A percentile compares a stretch with the other conserved stretches of the same genome.
Evolutionary conservation across 2,329 filamentous ascomycete genomes (phyloP).

Genomic region (Dactylonectria estremocensis): DNA sequence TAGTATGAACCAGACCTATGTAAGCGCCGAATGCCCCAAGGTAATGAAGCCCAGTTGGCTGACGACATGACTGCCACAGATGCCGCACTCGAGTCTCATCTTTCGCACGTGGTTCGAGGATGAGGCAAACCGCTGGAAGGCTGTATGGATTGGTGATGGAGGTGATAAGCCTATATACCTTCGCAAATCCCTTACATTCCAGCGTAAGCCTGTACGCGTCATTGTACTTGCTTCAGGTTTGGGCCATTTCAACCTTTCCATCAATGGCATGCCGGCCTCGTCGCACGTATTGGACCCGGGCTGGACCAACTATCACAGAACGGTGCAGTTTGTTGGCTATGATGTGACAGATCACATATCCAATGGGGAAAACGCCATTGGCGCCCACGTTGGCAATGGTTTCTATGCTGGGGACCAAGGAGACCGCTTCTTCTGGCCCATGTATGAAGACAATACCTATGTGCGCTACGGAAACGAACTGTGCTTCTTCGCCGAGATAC

Average conservation of each 20-base stretch:
- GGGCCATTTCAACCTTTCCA: conserved; percentile 57
- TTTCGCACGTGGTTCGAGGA: conserved; percentile 60
- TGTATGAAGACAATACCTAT: conserved; percentile 60
- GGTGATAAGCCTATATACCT: conserved; percentile 58
- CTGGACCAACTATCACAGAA: conserved; percentile 58
- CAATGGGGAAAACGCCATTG: conserved; percentile 56
- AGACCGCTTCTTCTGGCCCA: conserved; percentile 60
- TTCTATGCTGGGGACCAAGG: conserved; percentile 62
- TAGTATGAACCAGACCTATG: conserved; percentile 60
- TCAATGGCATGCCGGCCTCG: conserved; percentile 54
- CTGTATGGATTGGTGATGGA: conserved; percentile 58
- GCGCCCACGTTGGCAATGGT: conserved; percentile 59
- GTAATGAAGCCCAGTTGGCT: not conserved
- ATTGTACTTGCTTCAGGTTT: conserved; percentile 57
- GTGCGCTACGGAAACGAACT: conserved; percentile 57
- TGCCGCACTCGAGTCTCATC: conserved; percentile 59
- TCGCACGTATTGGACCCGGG: conserved; percentile 56
- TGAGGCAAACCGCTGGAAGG: conserved; percentile 57
- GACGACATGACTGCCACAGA: conserved; percentile 53
- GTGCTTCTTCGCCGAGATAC: conserved; percentile 58
- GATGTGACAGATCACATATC: conserved; percentile 56
- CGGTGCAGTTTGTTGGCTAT: conserved; percentile 60
- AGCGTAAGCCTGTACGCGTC: conserved; percentile 50
- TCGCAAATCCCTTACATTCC: conserved; percentile 52
- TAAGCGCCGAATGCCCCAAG: conserved; percentile 13